Base-by-base conservation (phyloP, 345 rosid genomes). In the Hibiscus syriacus region DNA sequence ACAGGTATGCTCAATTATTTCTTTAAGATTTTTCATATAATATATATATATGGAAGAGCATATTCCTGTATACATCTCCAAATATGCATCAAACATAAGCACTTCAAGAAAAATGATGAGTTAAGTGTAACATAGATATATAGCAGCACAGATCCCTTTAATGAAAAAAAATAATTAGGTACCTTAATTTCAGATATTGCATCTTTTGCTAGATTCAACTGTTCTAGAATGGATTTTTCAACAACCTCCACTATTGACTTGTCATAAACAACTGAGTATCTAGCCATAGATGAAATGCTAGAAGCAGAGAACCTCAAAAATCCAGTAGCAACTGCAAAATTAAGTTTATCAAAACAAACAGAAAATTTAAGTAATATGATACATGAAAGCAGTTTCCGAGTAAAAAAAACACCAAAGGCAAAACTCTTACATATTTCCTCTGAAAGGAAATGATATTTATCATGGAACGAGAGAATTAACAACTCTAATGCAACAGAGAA, bases 311-410 rank as follows among this genome's bases (percentile, higher is more conserved):
- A 82, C 68, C 72, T 74, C 69, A 91, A 78, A 70, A 74, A 43
- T 84, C 90, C 72, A 81, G 74, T 74, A 94, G 96, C 65, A 91
- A 83, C 99, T 94, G 97, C 82, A 84, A 48, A 65, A 72, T 34
- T 56, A 68, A 30, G 62, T 57, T 30, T 30, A 57, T 23, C 13
- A 57, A 30, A 38, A 7, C 23, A 30, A 57, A 30, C 41, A 30
- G 72, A 74, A 74, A 45, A 4, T 34, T 30, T 71, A 72, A 65
- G 68, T 17, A 30, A 19, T 11, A 55, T 25, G 23, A 55, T 12
- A 57, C 9, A n/a, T 54, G 8, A 55, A 30, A 26, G 23, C 38
- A 23, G 62, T 66, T 45, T 2, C 2, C 16, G 49, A 26, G 48
- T 55, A 43, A 14, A 74, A 65, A 66, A 60, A 2, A 20, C 23